Evolutionary conservation across 306 rosid species (phyloP).

Genomic region (Trifolium repens): DNA sequence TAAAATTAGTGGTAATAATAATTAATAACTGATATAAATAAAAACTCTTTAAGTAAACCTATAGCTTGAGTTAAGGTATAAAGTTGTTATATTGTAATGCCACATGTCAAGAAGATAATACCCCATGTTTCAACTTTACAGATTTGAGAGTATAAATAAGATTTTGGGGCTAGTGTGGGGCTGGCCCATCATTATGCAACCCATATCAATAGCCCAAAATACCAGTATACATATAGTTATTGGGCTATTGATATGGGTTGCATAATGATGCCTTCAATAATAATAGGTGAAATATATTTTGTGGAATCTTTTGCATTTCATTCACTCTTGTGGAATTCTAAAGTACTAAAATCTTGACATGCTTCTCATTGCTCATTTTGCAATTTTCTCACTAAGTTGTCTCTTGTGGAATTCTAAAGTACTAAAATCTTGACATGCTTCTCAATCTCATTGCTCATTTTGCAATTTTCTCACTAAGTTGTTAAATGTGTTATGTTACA

Average conservation of each 20-base stretch:
- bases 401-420: constrained; percentile 28
- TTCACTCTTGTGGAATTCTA: constrained; percentile 26
- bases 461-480: background rate
- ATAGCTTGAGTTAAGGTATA: background rate
- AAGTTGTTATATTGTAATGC: background rate
- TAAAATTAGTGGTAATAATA: background rate
- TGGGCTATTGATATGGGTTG: constrained; percentile 9
- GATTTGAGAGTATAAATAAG: constrained; percentile 4
- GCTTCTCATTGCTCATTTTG: constrained; percentile 26
- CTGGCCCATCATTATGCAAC: constrained; percentile 12
- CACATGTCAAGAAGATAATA: constrained; percentile 10
- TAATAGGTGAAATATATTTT: constrained; percentile 6
- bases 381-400: background rate
- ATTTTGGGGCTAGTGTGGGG: too few relatives aligned
- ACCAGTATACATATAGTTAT: background rate
- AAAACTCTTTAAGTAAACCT: background rate
- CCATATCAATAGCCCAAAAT: constrained; percentile 1
- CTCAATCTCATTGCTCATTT: constrained; percentile 29
- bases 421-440: constrained; percentile 8
- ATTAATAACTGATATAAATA: background rate
- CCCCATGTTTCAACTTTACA: constrained; percentile 12
- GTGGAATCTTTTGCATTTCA: constrained; percentile 26
- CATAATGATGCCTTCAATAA: constrained; percentile 28
- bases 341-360: constrained; percentile 1
- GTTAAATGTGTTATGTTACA: constrained; percentile 40